Conservation (phyloP, 2,329 filamentous ascomycete species). For the Penicillium sp. region DNA sequence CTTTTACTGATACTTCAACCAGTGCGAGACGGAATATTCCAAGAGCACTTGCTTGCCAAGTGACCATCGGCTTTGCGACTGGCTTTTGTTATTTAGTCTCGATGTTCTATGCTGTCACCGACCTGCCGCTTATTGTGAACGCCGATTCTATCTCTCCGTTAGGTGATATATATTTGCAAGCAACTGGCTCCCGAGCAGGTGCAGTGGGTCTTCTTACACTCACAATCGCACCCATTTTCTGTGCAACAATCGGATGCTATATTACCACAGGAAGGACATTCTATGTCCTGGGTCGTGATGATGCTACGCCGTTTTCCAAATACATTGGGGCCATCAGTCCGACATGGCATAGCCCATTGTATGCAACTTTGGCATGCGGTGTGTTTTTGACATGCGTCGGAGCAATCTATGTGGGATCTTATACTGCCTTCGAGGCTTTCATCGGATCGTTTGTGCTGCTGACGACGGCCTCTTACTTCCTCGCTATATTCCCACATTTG, state of each 20-base stretch:
- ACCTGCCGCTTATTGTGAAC: background rate
- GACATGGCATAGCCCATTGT: background rate
- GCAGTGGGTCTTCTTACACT: background rate
- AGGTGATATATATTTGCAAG: background rate
- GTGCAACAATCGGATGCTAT: background rate
- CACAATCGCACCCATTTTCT: background rate
- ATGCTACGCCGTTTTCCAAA: background rate
- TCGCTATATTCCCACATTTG: background rate
- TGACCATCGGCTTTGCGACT: background rate
- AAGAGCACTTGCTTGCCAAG: background rate
- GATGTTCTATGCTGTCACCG: background rate
- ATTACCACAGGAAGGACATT: background rate
- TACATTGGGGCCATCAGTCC: background rate
- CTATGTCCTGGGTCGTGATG: background rate
- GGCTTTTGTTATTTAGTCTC: background rate
- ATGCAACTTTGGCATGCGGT: background rate
- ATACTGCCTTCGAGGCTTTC: background rate
- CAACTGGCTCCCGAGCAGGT: background rate
- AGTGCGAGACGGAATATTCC: background rate
- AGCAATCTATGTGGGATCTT: background rate
- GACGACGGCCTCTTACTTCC: background rate
- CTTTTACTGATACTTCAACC: background rate
- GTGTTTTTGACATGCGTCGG: background rate
- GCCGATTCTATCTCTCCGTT: background rate
- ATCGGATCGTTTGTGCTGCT: background rate